Percentiles rank a stretch among this genome's conserved stretches.
These are phyloP conservation scores for Trametes maxima DNA, from an alignment of 768 basidiomycete genomes.

Conservation along the genomic window DNA sequence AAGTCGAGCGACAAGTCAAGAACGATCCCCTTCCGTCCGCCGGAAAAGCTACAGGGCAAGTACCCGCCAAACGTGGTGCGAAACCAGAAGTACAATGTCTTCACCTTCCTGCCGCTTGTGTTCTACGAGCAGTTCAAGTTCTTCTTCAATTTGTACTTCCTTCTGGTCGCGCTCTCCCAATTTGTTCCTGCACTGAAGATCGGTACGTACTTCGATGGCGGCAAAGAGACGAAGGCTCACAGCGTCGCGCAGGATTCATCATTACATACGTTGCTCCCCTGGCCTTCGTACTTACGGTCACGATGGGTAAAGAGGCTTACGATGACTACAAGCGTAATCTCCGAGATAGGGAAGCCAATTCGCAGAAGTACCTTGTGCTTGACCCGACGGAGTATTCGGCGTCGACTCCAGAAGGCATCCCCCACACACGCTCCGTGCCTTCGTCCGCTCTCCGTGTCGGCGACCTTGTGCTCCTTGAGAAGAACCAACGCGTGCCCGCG, in stretches of 20 bases:
- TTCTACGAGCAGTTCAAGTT: conserved; percentile 99
- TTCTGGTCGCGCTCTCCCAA: conserved; percentile 94
- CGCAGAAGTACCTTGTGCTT: conserved; percentile 86
- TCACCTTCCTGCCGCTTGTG: conserved; percentile 96
- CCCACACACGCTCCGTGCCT: conserved; percentile 70
- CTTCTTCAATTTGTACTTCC: conserved; percentile 99
- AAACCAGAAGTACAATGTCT: conserved; percentile 97
- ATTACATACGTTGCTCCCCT: conserved; percentile 95
- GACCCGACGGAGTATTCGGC: conserved; percentile 47
- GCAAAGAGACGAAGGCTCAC: neutral
- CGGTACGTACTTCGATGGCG: conserved; percentile 50
- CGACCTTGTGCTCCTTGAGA: conserved; percentile 88
- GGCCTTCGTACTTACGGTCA: conserved; percentile 91
- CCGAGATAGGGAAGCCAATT: conserved; percentile 94
- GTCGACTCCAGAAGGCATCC: conserved; percentile 30
- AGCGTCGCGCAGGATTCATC: conserved; percentile 70
- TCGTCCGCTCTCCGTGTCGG: conserved; percentile 89
- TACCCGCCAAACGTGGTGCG: conserved; percentile 90
- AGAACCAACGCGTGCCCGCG: conserved; percentile 96
- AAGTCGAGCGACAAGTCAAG: conserved; percentile 68
- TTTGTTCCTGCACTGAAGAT: conserved; percentile 96
- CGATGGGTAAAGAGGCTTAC: conserved; percentile 98
- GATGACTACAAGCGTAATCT: conserved; percentile 96
- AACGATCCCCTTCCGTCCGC: conserved; percentile 75
- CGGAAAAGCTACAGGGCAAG: conserved; percentile 71